phyloP scores from a whole-genome alignment of 1,284 basidiomycete species.

The Thecaphora thlaspeos region DNA sequence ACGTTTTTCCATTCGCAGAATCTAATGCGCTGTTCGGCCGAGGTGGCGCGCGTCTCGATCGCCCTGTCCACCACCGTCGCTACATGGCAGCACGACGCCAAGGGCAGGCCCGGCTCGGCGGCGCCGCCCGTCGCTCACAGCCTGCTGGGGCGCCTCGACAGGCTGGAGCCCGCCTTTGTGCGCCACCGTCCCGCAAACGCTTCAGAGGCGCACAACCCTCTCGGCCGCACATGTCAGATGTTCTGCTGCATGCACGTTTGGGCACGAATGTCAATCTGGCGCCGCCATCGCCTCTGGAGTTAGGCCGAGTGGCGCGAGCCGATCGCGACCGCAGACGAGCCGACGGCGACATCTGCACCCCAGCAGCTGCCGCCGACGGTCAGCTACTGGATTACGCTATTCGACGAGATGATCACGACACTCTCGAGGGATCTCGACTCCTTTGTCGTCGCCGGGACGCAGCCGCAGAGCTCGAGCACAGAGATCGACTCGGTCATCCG shows the following conservation, averaged over 20 bases:
- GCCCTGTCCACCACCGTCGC: conserved; percentile 15
- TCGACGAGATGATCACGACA: conserved; percentile 13
- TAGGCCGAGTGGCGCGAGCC: too few relatives aligned
- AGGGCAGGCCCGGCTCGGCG: conserved; percentile 5
- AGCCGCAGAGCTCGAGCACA: conserved; percentile 6
- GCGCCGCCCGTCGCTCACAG: conserved; percentile 12
- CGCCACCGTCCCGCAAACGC: conserved; percentile 23
- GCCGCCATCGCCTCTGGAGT: conserved; percentile 28
- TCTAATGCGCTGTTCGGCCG: conserved; percentile 27
- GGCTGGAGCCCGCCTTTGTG: conserved; percentile 19
- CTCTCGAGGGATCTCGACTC: conserved; percentile 27
- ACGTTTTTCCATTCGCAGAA: conserved; percentile 38
- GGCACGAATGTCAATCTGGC: conserved; percentile 33
- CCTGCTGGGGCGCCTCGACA: conserved; percentile 13
- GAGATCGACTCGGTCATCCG: conserved; percentile 25
- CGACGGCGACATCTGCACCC: conserved; percentile 3
- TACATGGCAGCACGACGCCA: conserved; percentile 10
- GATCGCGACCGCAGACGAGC: background rate
- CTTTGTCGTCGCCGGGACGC: conserved; percentile 12
- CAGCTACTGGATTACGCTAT: conserved; percentile 22
- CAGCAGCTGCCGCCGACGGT: conserved; percentile 24
- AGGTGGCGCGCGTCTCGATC: conserved; percentile 17
- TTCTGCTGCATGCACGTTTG: conserved; percentile 38
- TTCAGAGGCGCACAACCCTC: conserved; percentile 18
- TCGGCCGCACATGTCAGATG: conserved; percentile 34